Evolutionary conservation across 2,329 filamentous ascomycete genomes (phyloP).

Genomic region (Verticillium nonalfalfae): DNA sequence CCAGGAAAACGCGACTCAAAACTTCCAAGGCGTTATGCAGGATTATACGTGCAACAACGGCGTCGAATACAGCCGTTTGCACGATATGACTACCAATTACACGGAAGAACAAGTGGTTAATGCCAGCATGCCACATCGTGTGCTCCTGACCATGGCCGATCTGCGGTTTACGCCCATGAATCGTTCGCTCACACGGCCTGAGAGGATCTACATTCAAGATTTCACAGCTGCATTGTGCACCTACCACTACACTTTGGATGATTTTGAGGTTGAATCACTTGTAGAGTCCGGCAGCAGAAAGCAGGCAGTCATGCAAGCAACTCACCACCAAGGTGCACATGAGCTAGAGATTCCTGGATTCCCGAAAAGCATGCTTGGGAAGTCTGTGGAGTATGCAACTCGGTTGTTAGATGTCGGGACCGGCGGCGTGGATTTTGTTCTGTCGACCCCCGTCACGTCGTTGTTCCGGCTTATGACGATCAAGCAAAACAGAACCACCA

Average conservation of each 20-base stretch:
- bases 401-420: conserved; percentile 10
- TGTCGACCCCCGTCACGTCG: conserved; percentile 14
- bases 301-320: conserved; percentile 9
- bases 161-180: conserved; percentile 12
- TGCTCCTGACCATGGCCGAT: conserved; percentile 14
- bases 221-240: conserved; percentile 14
- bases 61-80: conserved; percentile 11
- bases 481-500: conserved; percentile 7
- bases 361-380: conserved; percentile 8
- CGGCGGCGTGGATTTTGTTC: conserved; percentile 11
- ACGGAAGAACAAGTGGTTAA: conserved; percentile 11
- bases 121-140: conserved; percentile 14
- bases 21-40: conserved; percentile 16
- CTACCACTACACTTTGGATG: conserved; percentile 9
- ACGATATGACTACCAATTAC: background rate
- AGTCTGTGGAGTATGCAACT: conserved; percentile 9
- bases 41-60: conserved; percentile 16
- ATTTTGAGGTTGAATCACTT: conserved; percentile 8
- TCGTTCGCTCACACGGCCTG: conserved; percentile 2
- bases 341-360: conserved; percentile 6
- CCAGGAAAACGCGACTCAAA: conserved; percentile 17
- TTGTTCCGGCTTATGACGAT: conserved; percentile 19
- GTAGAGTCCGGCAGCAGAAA: conserved; percentile 7
- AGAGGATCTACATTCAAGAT: conserved; percentile 12
- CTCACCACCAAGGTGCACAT: background rate